phyloP scores from a whole-genome alignment of 2,329 filamentous ascomycete species.

The Malbranchea zuffiana region DNA sequence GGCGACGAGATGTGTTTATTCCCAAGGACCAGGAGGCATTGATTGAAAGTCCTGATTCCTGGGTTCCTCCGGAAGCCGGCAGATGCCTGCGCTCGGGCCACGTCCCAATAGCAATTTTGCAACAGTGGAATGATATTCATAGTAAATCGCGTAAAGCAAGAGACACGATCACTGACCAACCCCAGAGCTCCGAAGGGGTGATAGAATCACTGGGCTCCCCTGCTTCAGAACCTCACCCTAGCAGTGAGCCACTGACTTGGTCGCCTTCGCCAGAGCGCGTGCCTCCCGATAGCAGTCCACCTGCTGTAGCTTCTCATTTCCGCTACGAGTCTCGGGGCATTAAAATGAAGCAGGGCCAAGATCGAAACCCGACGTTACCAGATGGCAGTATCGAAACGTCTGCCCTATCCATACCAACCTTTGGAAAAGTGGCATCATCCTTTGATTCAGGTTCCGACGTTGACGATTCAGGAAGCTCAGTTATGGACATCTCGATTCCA shows the following conservation, averaged over 20 bases:
- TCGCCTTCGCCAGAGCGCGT: conserved; percentile 13
- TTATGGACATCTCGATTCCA: conserved; percentile 11
- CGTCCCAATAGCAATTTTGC: conserved; percentile 27
- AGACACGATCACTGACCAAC: not conserved
- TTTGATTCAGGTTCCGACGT: too few species aligned
- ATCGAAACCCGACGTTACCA: too few species aligned
- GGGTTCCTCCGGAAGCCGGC: conserved; percentile 28
- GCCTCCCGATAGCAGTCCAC: conserved; percentile 24
- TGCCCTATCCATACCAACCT: too few species aligned
- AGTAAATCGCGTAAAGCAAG: not conserved
- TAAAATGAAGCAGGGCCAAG: too few species aligned
- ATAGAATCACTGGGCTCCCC: not conserved
- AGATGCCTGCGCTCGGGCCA: conserved; percentile 20
- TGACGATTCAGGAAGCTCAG: conserved; percentile 2
- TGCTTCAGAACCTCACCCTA: not conserved
- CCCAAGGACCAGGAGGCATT: conserved; percentile 41
- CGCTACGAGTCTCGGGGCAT: too few species aligned
- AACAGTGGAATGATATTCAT: conserved; percentile 28
- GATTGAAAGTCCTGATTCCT: conserved; percentile 36
- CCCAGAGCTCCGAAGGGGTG: not conserved
- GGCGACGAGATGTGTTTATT: conserved; percentile 35
- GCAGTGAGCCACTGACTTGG: not conserved
- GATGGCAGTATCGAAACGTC: too few species aligned
- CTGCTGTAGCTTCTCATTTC: too few species aligned
- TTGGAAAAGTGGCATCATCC: too few species aligned